Base-by-base conservation (phyloP, 2,329 filamentous ascomycete genomes). In the Fusarium dimerum region DNA sequence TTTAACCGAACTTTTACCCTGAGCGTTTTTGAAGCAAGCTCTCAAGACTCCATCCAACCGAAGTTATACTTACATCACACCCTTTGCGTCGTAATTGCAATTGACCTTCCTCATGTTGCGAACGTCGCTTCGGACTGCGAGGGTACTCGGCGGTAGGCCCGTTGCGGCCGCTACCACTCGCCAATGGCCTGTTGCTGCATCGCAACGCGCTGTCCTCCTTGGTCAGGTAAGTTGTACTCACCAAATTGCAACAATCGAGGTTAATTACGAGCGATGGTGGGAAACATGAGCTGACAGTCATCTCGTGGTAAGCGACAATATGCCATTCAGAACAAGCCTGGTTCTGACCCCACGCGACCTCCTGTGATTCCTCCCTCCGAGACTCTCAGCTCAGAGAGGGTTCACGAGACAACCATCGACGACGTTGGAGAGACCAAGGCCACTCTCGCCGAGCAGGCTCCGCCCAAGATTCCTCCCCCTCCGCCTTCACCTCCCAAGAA, bases 111-210 rank as follows among this genome's bases (percentile, higher is more conserved):
- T 78, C 78, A 87, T 87, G 84, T 80, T 87, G 81, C 84, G 84
- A 78, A 83, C 82, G 73, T 86, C 84, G 73, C 76, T 87, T 77
- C 82, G 79, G 77, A 84, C 84, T 72, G 80, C 80, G 69, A 83
- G 78, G 78, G 76, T 78, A 67, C 73, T 85, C 71, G 76, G 79
- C 74, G 74, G 76, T 71, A 79, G 76, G 75, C 76, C 81, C 67
- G 66, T 75, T 70, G 75, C 75, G 71, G 76, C 79, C 66, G 73
- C 76, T 68, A 75, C 75, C 63, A 73, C 74, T 71, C 81, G 78
- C 71, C 83, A 85, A 84, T 85, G 82, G 82, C 79, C 81, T 52
- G 59, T 70, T 60, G 66, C 66, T 54, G 66, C 66, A 48, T 66
- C 71, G 60, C 67, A 67, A 66, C 70, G 62, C 60, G 66, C 69